Percentiles rank a stretch among this genome's conserved stretches.
These are phyloP conservation scores for Nasturtium officinale DNA, from an alignment of 345 rosid species.

Conservation along the genomic window DNA sequence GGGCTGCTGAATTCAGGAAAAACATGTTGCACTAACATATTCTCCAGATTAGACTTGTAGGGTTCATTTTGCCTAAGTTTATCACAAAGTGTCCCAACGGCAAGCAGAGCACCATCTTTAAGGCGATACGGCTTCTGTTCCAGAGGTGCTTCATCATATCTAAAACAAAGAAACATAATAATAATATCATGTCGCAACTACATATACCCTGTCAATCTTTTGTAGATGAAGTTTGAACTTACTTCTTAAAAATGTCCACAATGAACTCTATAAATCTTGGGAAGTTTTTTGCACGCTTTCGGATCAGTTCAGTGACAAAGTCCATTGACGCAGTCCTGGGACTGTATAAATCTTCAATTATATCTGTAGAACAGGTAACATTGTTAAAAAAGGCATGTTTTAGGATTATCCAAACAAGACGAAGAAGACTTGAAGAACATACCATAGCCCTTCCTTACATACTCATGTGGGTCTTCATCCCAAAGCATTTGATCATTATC, in stretches of 20 bases:
- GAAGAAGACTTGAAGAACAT: conserved; percentile 43
- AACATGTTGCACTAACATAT: conserved; percentile 94
- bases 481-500: conserved; percentile 98
- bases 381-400: neutral
- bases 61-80: conserved; percentile 95
- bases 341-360: conserved; percentile 98
- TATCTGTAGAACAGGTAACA: conserved; percentile 58
- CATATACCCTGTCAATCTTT: conserved; percentile 1
- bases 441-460: conserved; percentile 99
- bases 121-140: conserved; percentile 81
- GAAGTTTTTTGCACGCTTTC: conserved; percentile 94
- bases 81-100: conserved; percentile 98
- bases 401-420: conserved; percentile 8
- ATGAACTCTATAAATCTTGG: conserved; percentile 79
- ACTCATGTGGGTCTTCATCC: conserved; percentile 99
- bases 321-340: conserved; percentile 99
- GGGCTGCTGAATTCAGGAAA: conserved; percentile 95
- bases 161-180: conserved; percentile 42
- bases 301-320: conserved; percentile 93
- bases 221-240: conserved; percentile 22
- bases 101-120: conserved; percentile 98
- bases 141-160: conserved; percentile 76
- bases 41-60: conserved; percentile 88
- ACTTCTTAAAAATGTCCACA: conserved; percentile 81
- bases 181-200: neutral